phyloP scores from a whole-genome alignment of 2,329 filamentous ascomycete genomes.

The Arthrobotrys pseudoclavata region DNA sequence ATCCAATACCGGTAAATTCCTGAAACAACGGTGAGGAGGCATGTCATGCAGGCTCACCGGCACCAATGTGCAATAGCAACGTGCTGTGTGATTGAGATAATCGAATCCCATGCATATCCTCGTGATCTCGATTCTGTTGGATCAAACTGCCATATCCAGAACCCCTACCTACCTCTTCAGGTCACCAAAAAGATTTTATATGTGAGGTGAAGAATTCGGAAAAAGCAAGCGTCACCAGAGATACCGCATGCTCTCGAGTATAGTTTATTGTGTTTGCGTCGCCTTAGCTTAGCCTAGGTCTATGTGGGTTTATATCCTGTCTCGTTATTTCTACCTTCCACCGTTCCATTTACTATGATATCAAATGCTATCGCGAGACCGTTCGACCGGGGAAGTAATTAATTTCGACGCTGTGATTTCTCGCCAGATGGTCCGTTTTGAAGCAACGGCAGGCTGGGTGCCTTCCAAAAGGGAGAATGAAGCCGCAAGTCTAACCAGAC shows the following conservation, averaged over 20 bases:
- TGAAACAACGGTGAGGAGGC: not conserved
- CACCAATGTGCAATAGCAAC: not conserved
- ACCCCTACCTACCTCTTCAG: conserved; percentile 5
- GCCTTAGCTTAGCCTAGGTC: conserved; percentile 6
- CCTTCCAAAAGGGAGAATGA: conserved; percentile 45
- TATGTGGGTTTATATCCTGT: not conserved
- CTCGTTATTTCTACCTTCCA: not conserved
- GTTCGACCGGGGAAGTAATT: not conserved
- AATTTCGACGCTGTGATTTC: conserved; percentile 27
- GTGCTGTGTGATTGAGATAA: conserved; percentile 16
- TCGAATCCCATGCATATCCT: conserved; percentile 15
- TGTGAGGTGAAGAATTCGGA: conserved; percentile 24
- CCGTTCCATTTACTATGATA: conserved; percentile 8
- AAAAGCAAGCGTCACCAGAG: conserved; percentile 35
- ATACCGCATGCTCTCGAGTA: conserved; percentile 31
- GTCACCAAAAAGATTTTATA: conserved; percentile 6
- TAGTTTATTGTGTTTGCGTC: conserved; percentile 13
- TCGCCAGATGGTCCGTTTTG: conserved; percentile 36
- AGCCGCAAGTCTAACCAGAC: conserved; percentile 43
- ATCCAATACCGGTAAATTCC: not conserved
- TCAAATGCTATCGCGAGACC: conserved; percentile 8
- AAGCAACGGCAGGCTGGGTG: conserved; percentile 25
- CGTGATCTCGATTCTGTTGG: conserved; percentile 28
- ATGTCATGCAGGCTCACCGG: not conserved
- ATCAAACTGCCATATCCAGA: conserved; percentile 19